phyloP scores from a whole-genome alignment of 2,329 filamentous ascomycete species.

The Periglandula ipomoeae region DNA sequence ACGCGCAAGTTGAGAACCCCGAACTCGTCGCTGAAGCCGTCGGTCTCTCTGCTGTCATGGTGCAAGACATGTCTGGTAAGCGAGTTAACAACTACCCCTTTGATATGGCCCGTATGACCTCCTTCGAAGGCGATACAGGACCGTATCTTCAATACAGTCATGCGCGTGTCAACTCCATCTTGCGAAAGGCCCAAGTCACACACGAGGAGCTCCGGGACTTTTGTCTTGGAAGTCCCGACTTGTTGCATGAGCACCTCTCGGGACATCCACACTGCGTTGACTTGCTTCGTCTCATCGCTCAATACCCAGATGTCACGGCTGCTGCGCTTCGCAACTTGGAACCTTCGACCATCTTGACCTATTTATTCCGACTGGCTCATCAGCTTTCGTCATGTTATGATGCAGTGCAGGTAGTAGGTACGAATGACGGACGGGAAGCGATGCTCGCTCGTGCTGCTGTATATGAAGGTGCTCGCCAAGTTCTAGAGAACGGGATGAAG shows the following conservation, averaged over 20 bases:
- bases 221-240: slow-evolving; percentile 5
- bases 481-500: slow-evolving; percentile 57
- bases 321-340: slow-evolving; percentile 57
- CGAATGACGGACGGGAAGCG: slow-evolving; percentile 44
- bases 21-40: slow-evolving; percentile 53
- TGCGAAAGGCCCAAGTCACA: slow-evolving; percentile 13
- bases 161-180: slow-evolving; percentile 45
- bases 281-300: slow-evolving; percentile 49
- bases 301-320: slow-evolving; percentile 55
- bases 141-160: slow-evolving; percentile 66
- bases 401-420: slow-evolving; percentile 62
- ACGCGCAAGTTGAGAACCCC: slow-evolving; percentile 54
- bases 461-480: slow-evolving; percentile 53
- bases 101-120: slow-evolving; percentile 63
- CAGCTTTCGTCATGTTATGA: slow-evolving; percentile 65
- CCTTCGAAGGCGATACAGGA: slow-evolving; percentile 65
- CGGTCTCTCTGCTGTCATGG: slow-evolving; percentile 62
- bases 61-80: slow-evolving; percentile 66
- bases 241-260: slow-evolving; percentile 13
- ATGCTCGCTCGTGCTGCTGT: slow-evolving; percentile 51
- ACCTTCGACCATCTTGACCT: slow-evolving; percentile 55
- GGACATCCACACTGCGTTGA: slow-evolving; percentile 37
- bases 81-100: slow-evolving; percentile 45
- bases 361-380: slow-evolving; percentile 72
- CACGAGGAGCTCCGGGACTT: slow-evolving; percentile 6